Evolutionary conservation across 306 rosid species (phyloP).

Genomic region (Prunus fruticosa): DNA sequence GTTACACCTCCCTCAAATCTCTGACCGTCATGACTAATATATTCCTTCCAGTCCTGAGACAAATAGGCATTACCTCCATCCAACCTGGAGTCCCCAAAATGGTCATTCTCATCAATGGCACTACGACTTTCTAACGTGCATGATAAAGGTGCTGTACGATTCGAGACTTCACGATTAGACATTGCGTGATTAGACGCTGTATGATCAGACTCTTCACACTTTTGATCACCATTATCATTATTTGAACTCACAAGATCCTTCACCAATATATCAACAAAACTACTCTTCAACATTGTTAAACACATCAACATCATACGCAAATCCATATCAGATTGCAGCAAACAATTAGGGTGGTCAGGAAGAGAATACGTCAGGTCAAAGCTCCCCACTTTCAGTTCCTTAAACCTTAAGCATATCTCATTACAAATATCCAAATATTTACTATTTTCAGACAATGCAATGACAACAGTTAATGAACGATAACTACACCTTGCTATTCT

Average conservation of each 20-base stretch:
- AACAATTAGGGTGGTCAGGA: slow-evolving; percentile 1
- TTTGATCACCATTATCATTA: not conserved
- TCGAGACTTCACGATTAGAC: not conserved
- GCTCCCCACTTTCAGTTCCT: not conserved
- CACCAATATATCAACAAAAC: not conserved
- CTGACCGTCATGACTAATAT: not conserved
- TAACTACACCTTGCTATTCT: slow-evolving; percentile 5
- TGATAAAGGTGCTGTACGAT: not conserved
- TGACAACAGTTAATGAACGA: not conserved
- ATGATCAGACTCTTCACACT: not conserved
- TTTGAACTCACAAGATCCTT: not conserved
- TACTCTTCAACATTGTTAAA: not conserved
- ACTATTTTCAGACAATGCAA: not conserved
- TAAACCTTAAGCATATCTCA: not conserved
- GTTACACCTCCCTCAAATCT: not conserved
- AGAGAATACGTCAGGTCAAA: slow-evolving; percentile 3
- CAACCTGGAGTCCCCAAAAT: not conserved
- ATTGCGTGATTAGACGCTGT: not conserved
- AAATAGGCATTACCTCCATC: not conserved
- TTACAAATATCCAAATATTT: not conserved
- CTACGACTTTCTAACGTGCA: not conserved
- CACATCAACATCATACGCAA: not conserved
- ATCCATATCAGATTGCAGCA: slow-evolving; percentile 3
- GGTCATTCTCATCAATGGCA: not conserved
- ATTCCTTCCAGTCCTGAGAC: not conserved